Evolutionary conservation across 2,329 filamentous ascomycete species (phyloP).

Genomic region (Cordyceps javanica): DNA sequence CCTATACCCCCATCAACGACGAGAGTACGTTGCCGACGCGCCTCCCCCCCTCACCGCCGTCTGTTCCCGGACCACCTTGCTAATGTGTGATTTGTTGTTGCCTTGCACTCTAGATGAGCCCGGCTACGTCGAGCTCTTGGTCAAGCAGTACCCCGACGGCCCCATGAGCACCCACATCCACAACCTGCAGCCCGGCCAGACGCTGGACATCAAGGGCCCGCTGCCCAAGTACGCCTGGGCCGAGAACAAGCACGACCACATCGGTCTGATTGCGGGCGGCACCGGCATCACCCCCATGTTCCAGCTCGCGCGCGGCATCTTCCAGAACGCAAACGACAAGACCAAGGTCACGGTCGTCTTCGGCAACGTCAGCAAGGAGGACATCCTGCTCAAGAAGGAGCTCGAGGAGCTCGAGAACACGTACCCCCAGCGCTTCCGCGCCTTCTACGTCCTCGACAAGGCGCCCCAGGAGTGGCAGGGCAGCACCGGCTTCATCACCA

Average conservation of each 20-base stretch:
- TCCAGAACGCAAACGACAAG: constrained; percentile 93
- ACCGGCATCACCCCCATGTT: constrained; percentile 98
- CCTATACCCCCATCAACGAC: constrained; percentile 88
- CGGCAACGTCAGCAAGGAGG: constrained; percentile 82
- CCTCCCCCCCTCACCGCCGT: not conserved
- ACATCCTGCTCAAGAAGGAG: constrained; percentile 87
- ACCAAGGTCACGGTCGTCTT: constrained; percentile 96
- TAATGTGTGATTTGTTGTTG: not conserved
- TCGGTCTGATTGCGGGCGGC: constrained; percentile 83
- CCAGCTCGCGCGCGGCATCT: constrained; percentile 85
- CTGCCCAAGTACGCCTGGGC: constrained; percentile 90
- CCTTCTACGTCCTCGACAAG: constrained; percentile 89
- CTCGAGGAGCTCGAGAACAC: constrained; percentile 85
- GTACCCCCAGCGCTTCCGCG: constrained; percentile 89
- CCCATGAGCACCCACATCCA: constrained; percentile 90
- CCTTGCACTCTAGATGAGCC: constrained; percentile 58
- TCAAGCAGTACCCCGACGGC: constrained; percentile 87
- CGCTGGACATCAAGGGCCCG: constrained; percentile 88
- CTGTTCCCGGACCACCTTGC: not conserved
- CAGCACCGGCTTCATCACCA: constrained; percentile 73
- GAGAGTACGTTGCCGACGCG: constrained; percentile 61
- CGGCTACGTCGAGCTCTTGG: constrained; percentile 79
- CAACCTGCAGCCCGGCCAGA: constrained; percentile 72
- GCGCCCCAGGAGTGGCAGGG: constrained; percentile 72
- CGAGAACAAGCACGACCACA: constrained; percentile 88